A percentile compares a stretch with the other conserved stretches of the same genome.
These are phyloP conservation scores for Gaertneriomyces semiglobifer DNA, from an alignment of 192 early-diverging fungal genomes.

Conservation along the genomic window DNA sequence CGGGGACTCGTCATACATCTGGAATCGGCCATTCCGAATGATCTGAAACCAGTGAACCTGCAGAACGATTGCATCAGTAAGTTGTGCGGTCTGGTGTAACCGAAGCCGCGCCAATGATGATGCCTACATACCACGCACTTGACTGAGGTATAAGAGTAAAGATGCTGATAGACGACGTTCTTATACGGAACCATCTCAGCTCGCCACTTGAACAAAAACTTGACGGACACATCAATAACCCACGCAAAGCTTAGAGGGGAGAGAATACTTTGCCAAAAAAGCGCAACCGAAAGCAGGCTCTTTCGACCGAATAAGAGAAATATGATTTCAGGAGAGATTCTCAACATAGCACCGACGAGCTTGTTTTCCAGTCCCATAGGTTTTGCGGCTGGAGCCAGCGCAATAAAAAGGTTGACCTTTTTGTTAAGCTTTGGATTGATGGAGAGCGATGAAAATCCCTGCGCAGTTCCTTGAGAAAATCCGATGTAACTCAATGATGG, in stretches of 20 bases:
- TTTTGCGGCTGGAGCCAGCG: conserved; percentile 85
- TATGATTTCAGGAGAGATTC: conserved; percentile 79
- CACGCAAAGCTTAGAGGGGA: conserved; percentile 69
- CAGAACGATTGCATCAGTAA: neutral
- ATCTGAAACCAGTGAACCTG: conserved; percentile 90
- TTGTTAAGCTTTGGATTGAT: conserved; percentile 74
- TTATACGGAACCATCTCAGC: conserved; percentile 69
- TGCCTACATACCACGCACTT: conserved; percentile 67
- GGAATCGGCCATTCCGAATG: conserved; percentile 76
- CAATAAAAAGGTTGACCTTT: conserved; percentile 84
- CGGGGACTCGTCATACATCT: conserved; percentile 91
- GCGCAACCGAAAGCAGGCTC: conserved; percentile 67
- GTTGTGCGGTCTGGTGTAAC: neutral
- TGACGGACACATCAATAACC: conserved; percentile 66
- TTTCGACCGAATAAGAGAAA: conserved; percentile 88
- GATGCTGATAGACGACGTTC: conserved; percentile 73
- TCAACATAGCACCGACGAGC: conserved; percentile 75
- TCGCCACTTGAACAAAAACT: conserved; percentile 85
- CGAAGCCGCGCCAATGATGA: conserved; percentile 20
- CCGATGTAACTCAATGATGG: conserved; percentile 86
- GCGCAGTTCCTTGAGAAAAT: conserved; percentile 93
- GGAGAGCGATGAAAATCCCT: conserved; percentile 83
- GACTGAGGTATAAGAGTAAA: conserved; percentile 87
- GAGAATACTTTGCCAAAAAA: conserved; percentile 83
- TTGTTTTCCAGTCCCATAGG: conserved; percentile 73